Evolutionary conservation across 805 yeast genomes (phyloP).

Genomic region (Blastobotrys parvus): DNA sequence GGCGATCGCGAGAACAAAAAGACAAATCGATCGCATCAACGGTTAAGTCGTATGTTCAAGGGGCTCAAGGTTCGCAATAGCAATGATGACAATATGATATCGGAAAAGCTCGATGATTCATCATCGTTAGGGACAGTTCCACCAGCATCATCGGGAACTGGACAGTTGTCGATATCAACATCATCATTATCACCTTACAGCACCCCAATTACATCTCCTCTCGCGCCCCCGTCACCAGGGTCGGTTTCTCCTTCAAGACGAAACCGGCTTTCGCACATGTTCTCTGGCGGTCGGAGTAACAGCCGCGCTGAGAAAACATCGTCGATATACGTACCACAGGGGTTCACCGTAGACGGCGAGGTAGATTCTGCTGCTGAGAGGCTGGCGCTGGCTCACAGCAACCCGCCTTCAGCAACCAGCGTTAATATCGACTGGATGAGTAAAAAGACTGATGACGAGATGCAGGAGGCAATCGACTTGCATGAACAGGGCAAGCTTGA

Average conservation of each 20-base stretch:
- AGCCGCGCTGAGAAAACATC: not conserved
- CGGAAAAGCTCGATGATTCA: not conserved
- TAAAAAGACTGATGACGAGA: slow-evolving; percentile 11
- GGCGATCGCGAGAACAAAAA: not conserved
- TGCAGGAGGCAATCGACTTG: slow-evolving; percentile 23
- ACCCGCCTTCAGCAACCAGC: too few species aligned
- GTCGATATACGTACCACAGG: too few species aligned
- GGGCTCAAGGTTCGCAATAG: not conserved
- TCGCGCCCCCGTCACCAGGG: too few species aligned
- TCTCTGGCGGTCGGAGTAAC: not conserved
- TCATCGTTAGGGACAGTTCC: not conserved
- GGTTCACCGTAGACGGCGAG: too few species aligned
- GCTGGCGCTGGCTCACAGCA: not conserved
- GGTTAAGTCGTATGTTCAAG: not conserved
- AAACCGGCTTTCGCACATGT: not conserved
- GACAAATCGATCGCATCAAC: not conserved
- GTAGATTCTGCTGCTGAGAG: not conserved
- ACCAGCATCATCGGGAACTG: not conserved
- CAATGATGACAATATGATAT: not conserved
- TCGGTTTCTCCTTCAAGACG: too few species aligned
- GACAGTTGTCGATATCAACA: not conserved
- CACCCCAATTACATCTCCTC: too few species aligned
- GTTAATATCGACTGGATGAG: not conserved
- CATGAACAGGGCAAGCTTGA: slow-evolving; percentile 22
- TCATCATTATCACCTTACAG: not conserved